Conservation (phyloP, 1,139 yeast genomes). For the Kluyveromyces sp. region DNA sequence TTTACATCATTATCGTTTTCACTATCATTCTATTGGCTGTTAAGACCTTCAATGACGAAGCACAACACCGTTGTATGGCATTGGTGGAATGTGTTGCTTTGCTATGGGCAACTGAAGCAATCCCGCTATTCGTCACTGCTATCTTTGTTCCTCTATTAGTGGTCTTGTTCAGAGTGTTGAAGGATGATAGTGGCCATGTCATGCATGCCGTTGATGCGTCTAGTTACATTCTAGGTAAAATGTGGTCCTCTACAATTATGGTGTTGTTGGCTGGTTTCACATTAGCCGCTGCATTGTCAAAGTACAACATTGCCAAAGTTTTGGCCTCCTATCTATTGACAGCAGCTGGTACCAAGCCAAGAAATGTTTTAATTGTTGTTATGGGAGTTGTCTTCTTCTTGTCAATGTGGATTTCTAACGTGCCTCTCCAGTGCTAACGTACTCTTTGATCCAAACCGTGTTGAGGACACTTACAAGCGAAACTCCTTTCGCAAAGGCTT, state of each 20-base stretch:
- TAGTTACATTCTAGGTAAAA: conserved; percentile 44
- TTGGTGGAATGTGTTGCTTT: conserved; percentile 61
- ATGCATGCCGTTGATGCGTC: conserved; percentile 51
- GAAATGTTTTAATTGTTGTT: conserved; percentile 51
- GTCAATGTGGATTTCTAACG: conserved; percentile 75
- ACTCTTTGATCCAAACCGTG: conserved; percentile 57
- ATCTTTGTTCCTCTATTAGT: conserved; percentile 51
- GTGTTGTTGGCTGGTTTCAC: conserved; percentile 67
- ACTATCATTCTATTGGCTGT: conserved; percentile 45
- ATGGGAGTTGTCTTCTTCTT: conserved; percentile 64
- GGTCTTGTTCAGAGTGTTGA: conserved; percentile 49
- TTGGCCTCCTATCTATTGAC: conserved; percentile 59
- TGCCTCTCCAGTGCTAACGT: conserved; percentile 74
- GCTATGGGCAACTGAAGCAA: conserved; percentile 67
- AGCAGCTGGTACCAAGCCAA: conserved; percentile 59
- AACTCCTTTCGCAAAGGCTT: conserved; percentile 53
- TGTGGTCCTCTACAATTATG: conserved; percentile 74
- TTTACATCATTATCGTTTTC: conserved; percentile 37
- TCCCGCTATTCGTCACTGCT: conserved; percentile 63
- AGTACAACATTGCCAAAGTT: conserved; percentile 61
- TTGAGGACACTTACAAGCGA: conserved; percentile 55
- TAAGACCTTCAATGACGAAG: conserved; percentile 50
- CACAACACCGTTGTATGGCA: conserved; percentile 62
- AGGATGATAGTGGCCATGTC: conserved; percentile 40
- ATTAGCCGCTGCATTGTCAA: conserved; percentile 64